phyloP scores from a whole-genome alignment of 2,329 filamentous ascomycete species.

The Sarocladium oryzae region DNA sequence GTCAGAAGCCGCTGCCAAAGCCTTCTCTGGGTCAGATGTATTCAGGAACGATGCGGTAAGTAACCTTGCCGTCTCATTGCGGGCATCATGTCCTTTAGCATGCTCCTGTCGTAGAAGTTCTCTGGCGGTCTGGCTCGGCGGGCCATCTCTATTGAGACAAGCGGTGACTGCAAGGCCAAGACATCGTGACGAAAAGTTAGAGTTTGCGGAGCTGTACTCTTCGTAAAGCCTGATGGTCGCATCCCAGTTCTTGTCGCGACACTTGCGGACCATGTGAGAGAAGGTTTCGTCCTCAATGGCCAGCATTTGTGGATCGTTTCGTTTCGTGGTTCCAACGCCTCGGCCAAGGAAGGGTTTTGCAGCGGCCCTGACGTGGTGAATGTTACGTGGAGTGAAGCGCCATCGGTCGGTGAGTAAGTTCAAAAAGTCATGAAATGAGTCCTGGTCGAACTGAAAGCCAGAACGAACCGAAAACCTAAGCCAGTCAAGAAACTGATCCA shows the following conservation, averaged over 20 bases:
- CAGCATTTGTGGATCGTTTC: background rate
- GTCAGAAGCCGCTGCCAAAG: conserved; percentile 22
- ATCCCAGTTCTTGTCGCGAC: background rate
- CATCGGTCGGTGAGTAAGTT: background rate
- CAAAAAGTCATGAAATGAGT: background rate
- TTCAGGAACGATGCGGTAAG: conserved; percentile 30
- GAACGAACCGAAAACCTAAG: background rate
- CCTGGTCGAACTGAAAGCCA: background rate
- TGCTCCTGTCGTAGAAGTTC: conserved; percentile 34
- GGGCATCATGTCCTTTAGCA: conserved; percentile 34
- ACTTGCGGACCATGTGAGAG: background rate
- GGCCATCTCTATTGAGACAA: conserved; percentile 26
- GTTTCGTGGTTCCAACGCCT: background rate
- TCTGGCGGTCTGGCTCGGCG: conserved; percentile 26
- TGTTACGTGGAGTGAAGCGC: background rate
- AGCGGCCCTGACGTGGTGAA: background rate
- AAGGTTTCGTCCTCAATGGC: background rate
- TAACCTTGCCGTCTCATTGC: conserved; percentile 31
- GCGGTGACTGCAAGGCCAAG: conserved; percentile 43
- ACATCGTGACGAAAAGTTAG: conserved; percentile 32
- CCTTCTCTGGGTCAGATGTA: conserved; percentile 20
- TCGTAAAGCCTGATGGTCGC: background rate
- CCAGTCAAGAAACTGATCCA: conserved; percentile 4
- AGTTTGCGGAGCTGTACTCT: background rate
- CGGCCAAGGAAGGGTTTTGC: background rate